Percentiles rank a stretch among this genome's conserved stretches.
Evolutionary conservation across 352 stramenopile genomes (phyloP).

Genomic region (Lagenidium giganteum): DNA sequence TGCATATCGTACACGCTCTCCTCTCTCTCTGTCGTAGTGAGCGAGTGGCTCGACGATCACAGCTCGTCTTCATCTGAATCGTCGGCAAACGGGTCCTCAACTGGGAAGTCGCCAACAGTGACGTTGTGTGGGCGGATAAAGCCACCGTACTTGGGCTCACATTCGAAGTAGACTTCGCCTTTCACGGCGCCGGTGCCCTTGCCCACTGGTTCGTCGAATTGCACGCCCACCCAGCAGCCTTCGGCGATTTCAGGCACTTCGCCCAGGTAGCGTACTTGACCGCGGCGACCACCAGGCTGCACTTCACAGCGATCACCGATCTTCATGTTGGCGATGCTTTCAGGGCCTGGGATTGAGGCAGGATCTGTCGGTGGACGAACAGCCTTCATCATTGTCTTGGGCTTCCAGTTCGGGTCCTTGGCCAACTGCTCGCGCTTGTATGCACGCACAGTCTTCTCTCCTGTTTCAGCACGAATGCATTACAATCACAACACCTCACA

Average conservation of each 20-base stretch:
- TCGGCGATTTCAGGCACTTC: slow-evolving; percentile 85
- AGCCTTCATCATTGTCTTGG: slow-evolving; percentile 72
- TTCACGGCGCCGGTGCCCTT: slow-evolving; percentile 92
- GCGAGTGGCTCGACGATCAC: no score
- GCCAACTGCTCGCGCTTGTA: slow-evolving; percentile 95
- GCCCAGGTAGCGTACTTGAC: slow-evolving; percentile 90
- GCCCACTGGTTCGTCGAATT: slow-evolving; percentile 96
- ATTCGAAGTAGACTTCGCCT: slow-evolving; percentile 91
- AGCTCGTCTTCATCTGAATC: slow-evolving; percentile 73
- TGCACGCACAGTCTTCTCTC: slow-evolving; percentile 95
- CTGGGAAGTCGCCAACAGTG: slow-evolving; percentile 89
- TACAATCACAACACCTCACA: background rate
- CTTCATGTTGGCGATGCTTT: slow-evolving; percentile 79
- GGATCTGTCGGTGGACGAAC: slow-evolving; percentile 22
- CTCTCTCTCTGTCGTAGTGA: no score
- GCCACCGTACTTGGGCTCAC: slow-evolving; percentile 86
- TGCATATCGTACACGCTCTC: no score
- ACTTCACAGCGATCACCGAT: slow-evolving; percentile 97
- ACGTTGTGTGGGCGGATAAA: slow-evolving; percentile 96
- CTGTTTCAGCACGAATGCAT: slow-evolving; percentile 18
- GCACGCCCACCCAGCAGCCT: slow-evolving; percentile 94
- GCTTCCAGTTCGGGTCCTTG: slow-evolving; percentile 95
- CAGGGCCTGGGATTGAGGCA: slow-evolving; percentile 41
- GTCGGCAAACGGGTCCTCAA: slow-evolving; percentile 75
- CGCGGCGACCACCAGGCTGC: slow-evolving; percentile 91